Evolutionary conservation across 768 basidiomycete species (phyloP).

Genomic region (Rossbeevera mucosa): DNA sequence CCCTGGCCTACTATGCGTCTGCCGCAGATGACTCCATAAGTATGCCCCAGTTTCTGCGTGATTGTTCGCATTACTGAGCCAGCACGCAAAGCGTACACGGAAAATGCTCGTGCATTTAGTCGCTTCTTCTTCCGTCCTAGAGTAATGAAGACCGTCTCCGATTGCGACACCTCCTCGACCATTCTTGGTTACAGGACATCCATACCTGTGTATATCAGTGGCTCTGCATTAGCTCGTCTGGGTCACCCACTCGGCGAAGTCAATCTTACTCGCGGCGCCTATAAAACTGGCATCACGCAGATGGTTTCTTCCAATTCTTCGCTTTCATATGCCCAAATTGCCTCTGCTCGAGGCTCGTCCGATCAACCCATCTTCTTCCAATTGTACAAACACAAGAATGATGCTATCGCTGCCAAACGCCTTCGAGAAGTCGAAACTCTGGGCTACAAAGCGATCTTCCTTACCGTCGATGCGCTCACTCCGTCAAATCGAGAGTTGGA

Average conservation of each 20-base stretch:
- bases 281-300: conserved; percentile 67
- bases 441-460: conserved; percentile 84
- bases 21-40: conserved; percentile 82
- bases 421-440: conserved; percentile 65
- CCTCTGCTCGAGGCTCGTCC: conserved; percentile 46
- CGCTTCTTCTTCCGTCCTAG: conserved; percentile 87
- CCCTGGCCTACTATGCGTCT: conserved; percentile 80
- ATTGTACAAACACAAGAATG: conserved; percentile 77
- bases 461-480: conserved; percentile 89
- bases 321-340: conserved; percentile 59
- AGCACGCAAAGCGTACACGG: conserved; percentile 43
- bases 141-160: conserved; percentile 63
- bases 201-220: conserved; percentile 80
- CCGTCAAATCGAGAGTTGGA: conserved; percentile 79
- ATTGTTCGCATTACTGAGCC: conserved; percentile 15
- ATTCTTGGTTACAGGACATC: conserved; percentile 68
- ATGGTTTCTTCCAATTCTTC: conserved; percentile 82
- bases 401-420: conserved; percentile 60
- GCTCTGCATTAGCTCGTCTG: conserved; percentile 77
- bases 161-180: conserved; percentile 64
- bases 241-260: conserved; percentile 89
- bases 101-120: conserved; percentile 77
- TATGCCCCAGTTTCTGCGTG: conserved; percentile 34
- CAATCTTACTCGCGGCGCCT: conserved; percentile 73
- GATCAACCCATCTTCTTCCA: conserved; percentile 74